Conservation (phyloP, 306 rosid genomes). For the Lupinus albus region DNA sequence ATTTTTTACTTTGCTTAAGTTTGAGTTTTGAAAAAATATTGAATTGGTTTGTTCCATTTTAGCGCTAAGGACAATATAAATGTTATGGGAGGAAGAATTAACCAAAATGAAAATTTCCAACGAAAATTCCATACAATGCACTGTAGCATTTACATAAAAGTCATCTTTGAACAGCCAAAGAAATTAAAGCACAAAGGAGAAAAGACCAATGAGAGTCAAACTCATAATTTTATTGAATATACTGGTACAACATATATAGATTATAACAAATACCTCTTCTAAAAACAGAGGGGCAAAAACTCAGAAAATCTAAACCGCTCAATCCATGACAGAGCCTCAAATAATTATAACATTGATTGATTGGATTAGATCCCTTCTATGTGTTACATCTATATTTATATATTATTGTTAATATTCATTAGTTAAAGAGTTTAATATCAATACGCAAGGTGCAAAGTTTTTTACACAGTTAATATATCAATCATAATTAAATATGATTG, state of each 20-base stretch:
- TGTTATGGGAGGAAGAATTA: too few relatives aligned
- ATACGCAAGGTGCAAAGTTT: too few relatives aligned
- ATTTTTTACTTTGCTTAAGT: too few relatives aligned
- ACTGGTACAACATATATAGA: slow-evolving; percentile 11
- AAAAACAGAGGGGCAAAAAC: slow-evolving; percentile 15
- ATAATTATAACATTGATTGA: slow-evolving; percentile 26
- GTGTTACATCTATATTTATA: slow-evolving; percentile 43
- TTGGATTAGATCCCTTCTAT: slow-evolving; percentile 36
- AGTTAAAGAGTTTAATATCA: too few relatives aligned
- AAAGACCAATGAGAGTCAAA: background rate
- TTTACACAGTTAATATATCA: too few relatives aligned
- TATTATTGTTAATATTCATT: too few relatives aligned
- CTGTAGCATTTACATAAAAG: background rate
- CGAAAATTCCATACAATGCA: background rate
- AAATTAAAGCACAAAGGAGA: background rate
- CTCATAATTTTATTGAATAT: background rate
- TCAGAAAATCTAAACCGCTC: slow-evolving; percentile 12
- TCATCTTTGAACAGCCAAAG: background rate
- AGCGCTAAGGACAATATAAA: too few relatives aligned
- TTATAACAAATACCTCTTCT: slow-evolving; percentile 32
- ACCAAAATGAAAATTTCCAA: background rate
- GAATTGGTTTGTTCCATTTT: too few relatives aligned
- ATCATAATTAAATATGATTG: too few relatives aligned
- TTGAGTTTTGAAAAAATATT: too few relatives aligned
- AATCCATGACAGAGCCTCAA: slow-evolving; percentile 23